Percentiles rank a stretch among this genome's conserved stretches.
Evolutionary conservation across 2,329 filamentous ascomycete species (phyloP).

Genomic region (Exophiala aquamarina): DNA sequence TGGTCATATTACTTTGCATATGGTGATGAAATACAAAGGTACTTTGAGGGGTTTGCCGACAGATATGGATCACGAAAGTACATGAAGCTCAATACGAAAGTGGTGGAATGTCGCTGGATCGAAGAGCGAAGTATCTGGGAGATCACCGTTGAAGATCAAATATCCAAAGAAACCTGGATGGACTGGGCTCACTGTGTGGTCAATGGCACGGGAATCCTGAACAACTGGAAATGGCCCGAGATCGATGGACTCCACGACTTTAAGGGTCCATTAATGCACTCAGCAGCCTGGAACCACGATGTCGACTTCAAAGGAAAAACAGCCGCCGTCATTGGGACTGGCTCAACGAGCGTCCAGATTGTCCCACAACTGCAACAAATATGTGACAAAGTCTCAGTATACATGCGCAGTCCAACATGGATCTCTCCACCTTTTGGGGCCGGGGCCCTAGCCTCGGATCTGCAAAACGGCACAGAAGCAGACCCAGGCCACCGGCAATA

Average conservation of each 20-base stretch:
- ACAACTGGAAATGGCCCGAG: constrained; percentile 37
- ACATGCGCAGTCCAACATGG: constrained; percentile 20
- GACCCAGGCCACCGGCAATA: constrained; percentile 24
- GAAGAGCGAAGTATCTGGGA: constrained; percentile 37
- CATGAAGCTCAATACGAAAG: constrained; percentile 38
- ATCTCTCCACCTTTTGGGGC: constrained; percentile 16
- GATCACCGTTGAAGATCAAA: constrained; percentile 32
- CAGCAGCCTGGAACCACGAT: constrained; percentile 32
- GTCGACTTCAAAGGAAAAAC: constrained; percentile 29
- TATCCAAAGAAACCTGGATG: constrained; percentile 22
- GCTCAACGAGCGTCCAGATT: constrained; percentile 28
- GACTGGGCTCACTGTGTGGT: constrained; percentile 34
- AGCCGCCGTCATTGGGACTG: constrained; percentile 29
- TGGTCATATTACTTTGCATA: constrained; percentile 43
- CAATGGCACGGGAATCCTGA: constrained; percentile 38
- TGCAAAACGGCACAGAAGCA: constrained; percentile 2
- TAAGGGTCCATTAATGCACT: constrained; percentile 35
- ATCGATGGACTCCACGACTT: constrained; percentile 37
- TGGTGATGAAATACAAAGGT: constrained; percentile 43
- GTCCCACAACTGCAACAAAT: constrained; percentile 40
- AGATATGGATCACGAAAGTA: constrained; percentile 40
- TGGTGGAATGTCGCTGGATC: constrained; percentile 40
- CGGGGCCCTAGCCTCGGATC: constrained; percentile 18
- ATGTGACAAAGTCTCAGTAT: constrained; percentile 25
- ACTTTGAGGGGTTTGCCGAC: constrained; percentile 39